These are phyloP conservation scores for Chytriomyces sp. DNA, from an alignment of 192 early-diverging fungal genomes.

Conservation along the genomic window DNA sequence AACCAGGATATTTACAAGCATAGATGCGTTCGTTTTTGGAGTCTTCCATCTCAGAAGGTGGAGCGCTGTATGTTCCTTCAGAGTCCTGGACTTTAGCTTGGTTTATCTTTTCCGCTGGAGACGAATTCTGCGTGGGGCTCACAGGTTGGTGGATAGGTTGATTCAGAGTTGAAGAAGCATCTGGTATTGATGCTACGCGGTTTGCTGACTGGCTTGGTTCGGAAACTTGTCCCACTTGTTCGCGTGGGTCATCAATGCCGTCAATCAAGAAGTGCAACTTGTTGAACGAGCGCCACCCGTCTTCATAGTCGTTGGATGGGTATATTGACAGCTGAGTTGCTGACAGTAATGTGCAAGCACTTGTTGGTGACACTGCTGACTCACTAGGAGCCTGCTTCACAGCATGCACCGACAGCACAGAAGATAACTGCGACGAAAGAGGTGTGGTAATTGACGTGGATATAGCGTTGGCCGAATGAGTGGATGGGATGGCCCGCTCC, in stretches of 20 bases:
- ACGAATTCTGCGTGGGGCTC: background rate
- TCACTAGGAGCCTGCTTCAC: too few species aligned
- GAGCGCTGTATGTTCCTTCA: background rate
- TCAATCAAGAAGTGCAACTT: too few species aligned
- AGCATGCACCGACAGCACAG: too few species aligned
- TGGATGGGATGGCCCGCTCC: background rate
- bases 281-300: too few species aligned
- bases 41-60: background rate
- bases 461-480: background rate
- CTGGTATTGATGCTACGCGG: background rate
- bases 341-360: too few species aligned
- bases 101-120: background rate
- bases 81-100: background rate
- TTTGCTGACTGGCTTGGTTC: background rate
- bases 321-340: too few species aligned
- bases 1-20: slow-evolving; percentile 28
- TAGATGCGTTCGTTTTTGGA: background rate
- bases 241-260: too few species aligned
- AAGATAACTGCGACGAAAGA: too few species aligned
- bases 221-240: too few species aligned
- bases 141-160: background rate
- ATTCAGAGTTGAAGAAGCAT: background rate
- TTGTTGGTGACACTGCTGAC: too few species aligned
- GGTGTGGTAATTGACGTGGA: background rate
- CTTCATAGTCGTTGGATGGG: too few species aligned